Evolutionary conservation across 2,329 filamentous ascomycete genomes (phyloP), one percentile per base, ranked within the genome.

Genomic region (Teratosphaeria pseudoeucalypti): DNA sequence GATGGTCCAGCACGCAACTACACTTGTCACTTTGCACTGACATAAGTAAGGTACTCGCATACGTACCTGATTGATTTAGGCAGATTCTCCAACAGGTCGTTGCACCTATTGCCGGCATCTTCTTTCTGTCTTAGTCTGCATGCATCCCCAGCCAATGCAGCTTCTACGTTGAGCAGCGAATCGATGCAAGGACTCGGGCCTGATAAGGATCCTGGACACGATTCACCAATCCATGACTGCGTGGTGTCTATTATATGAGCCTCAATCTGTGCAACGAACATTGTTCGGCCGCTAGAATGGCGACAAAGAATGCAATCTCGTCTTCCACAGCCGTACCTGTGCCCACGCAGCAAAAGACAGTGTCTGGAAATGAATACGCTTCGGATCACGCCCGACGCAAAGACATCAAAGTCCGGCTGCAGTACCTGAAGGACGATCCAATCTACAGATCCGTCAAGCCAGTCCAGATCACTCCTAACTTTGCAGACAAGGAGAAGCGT

Each of bases 351-450:
- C 16, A 19, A 10, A 23, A 11, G n/a, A n/a, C 19, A 49, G 19
- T 10, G 43, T 23, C 43, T 23, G 19, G n/a, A 16, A 49, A 23
- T 49, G n/a, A n/a, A 2, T 49, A 49, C n/a, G 43, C 2, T 9
- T 5, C 9, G 43, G 43, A 49, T 6, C 43, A 49, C 23, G 11
- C 43, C 10, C 23, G 27, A 29, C 10, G 37, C 34, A 72, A 71
- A 53, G 80, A 82, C 54, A 60, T 70, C 10, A 32, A 65, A 34
- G 68, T 68, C 7, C 64, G 63, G 34, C 58, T 70, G 5, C 64
- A 65, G 29, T 71, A 70, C 59, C 63, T 71, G n/a, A 63, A 66
- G 27, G 61, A 67, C 43, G 62, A 65, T 37, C 64, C 65, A 9
- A 60, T 67, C 3, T 70, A 70, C 58, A 56, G 65, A 1, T 62